phyloP scores from a whole-genome alignment of 495 filamentous ascomycete genomes.

The Penicillium cinerascens region DNA sequence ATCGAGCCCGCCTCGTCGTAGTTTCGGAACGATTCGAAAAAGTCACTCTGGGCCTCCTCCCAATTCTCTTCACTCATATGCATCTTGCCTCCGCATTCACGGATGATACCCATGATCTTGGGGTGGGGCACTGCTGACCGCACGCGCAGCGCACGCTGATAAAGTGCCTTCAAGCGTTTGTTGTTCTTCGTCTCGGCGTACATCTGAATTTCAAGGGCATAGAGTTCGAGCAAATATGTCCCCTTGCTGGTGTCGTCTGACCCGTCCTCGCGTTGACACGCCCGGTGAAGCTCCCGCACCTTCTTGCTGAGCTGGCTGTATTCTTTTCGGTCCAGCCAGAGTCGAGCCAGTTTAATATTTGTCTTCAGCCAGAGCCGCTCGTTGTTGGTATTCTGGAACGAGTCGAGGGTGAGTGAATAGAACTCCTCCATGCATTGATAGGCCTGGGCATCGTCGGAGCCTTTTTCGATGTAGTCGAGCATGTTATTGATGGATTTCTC shows the following conservation, averaged over 20 bases:
- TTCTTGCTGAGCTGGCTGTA: conserved; percentile 79
- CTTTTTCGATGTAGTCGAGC: conserved; percentile 97
- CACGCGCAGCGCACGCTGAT: conserved; percentile 84
- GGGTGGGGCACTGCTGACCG: conserved; percentile 95
- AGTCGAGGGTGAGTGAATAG: conserved; percentile 86
- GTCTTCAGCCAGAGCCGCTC: conserved; percentile 98
- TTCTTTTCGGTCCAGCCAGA: conserved; percentile 88
- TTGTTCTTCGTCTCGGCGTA: conserved; percentile 95
- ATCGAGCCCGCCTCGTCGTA: conserved; percentile 97
- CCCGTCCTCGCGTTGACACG: conserved; percentile 86
- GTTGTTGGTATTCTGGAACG: conserved; percentile 97
- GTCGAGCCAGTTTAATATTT: conserved; percentile 89
- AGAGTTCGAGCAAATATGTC: conserved; percentile 92
- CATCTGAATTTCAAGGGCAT: conserved; percentile 98
- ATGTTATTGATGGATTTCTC: conserved; percentile 99
- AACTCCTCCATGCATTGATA: conserved; percentile 91
- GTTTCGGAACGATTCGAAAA: conserved; percentile 98
- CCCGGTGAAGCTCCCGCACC: conserved; percentile 80
- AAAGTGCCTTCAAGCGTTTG: conserved; percentile 90
- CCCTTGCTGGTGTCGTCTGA: conserved; percentile 93
- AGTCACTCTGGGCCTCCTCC: conserved; percentile 94
- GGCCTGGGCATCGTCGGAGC: conserved; percentile 73
- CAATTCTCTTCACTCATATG: conserved; percentile 99
- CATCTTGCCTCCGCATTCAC: conserved; percentile 99
- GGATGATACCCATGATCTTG: conserved; percentile 98